phyloP scores from a whole-genome alignment of 495 filamentous ascomycete species.

The Neurospora sp. region DNA sequence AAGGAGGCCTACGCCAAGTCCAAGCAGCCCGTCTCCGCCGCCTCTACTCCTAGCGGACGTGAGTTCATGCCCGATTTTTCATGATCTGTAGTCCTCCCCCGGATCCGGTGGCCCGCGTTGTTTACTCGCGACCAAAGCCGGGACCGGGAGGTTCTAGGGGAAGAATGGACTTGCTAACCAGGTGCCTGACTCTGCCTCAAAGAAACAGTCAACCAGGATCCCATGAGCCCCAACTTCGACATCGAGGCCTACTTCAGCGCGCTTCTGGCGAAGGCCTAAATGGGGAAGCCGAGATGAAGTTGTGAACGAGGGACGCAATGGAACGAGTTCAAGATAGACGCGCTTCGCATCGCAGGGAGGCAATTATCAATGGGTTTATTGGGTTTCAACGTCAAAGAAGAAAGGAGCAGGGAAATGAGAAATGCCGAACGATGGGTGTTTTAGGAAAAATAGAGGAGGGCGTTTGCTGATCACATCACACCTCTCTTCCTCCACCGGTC shows the following conservation, averaged over 20 bases:
- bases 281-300: slow-evolving; percentile 21
- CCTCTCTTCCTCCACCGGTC: neutral
- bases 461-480: neutral
- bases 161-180: neutral
- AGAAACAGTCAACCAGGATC: slow-evolving; percentile 67
- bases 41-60: slow-evolving; percentile 47
- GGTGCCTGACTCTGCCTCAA: slow-evolving; percentile 9
- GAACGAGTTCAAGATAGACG: neutral
- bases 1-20: slow-evolving; percentile 79
- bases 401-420: neutral
- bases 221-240: slow-evolving; percentile 77
- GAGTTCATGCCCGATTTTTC: slow-evolving; percentile 4
- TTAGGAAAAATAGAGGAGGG: neutral
- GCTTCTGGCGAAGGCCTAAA: slow-evolving; percentile 38
- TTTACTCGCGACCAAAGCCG: neutral
- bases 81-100: neutral
- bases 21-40: slow-evolving; percentile 53
- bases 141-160: neutral
- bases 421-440: neutral
- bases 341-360: neutral
- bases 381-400: neutral
- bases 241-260: slow-evolving; percentile 71
- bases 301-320: neutral
- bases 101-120: neutral
- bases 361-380: neutral